Conservation (phyloP, 768 basidiomycete genomes). For the Royoungia palumana region DNA sequence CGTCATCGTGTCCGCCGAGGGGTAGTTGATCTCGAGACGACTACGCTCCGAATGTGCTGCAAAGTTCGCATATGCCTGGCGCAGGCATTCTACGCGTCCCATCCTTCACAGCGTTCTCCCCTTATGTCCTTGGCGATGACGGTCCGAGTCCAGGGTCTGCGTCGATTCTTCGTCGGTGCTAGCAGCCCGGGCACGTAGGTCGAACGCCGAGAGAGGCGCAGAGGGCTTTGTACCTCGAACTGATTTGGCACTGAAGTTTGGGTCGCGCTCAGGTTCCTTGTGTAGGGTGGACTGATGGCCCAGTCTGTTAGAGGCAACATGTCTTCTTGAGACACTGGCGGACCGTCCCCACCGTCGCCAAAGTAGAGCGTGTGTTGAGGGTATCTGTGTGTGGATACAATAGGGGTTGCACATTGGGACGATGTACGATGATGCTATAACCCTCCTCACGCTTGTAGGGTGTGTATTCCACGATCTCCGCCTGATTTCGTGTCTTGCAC, state of each 20-base stretch:
- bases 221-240: conserved; percentile 81
- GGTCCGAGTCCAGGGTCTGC: no score
- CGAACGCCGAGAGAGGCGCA: conserved; percentile 78
- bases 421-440: conserved; percentile 30
- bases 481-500: conserved; percentile 33
- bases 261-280: conserved; percentile 22
- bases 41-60: no score
- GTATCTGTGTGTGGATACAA: background rate
- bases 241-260: conserved; percentile 66
- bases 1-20: no score
- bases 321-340: conserved; percentile 25
- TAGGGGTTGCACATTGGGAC: background rate
- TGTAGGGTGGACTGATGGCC: conserved; percentile 28
- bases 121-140: no score
- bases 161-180: conserved; percentile 28
- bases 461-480: conserved; percentile 36
- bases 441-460: conserved; percentile 36
- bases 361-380: conserved; percentile 37
- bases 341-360: conserved; percentile 35
- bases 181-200: conserved; percentile 40
- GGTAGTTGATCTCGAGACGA: no score
- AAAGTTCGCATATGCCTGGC: conserved; percentile 4
- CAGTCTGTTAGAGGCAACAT: conserved; percentile 37
- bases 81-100: no score
- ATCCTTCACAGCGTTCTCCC: no score